phyloP scores from a whole-genome alignment of 345 rosid genomes.

The Arabis alpina region DNA sequence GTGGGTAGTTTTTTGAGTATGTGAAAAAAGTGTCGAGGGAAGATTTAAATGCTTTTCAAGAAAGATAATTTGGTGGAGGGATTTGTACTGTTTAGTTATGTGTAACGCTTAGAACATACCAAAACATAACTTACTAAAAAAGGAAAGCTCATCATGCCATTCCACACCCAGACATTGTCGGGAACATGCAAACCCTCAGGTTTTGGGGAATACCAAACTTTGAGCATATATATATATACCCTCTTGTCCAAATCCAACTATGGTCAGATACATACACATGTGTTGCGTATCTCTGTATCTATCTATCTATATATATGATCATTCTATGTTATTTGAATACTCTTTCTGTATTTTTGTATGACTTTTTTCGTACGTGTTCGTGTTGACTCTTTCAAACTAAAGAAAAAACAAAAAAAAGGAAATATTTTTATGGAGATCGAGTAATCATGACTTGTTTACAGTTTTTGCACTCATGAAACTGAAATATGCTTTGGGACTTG shows the following conservation, averaged over 20 bases:
- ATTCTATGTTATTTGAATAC: slow-evolving; percentile 14
- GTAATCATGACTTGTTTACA: slow-evolving; percentile 41
- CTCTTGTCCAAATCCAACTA: slow-evolving; percentile 37
- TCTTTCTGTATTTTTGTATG: not conserved
- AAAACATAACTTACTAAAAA: slow-evolving; percentile 54
- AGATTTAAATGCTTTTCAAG: slow-evolving; percentile 29
- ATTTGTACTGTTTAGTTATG: slow-evolving; percentile 46
- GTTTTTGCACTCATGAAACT: slow-evolving; percentile 47
- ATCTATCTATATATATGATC: slow-evolving; percentile 4
- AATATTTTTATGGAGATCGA: slow-evolving; percentile 24
- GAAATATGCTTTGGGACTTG: slow-evolving; percentile 62
- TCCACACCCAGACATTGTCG: slow-evolving; percentile 72
- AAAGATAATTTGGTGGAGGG: slow-evolving; percentile 47
- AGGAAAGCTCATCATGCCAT: slow-evolving; percentile 75
- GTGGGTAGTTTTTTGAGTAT: slow-evolving; percentile 28
- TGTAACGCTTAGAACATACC: slow-evolving; percentile 59
- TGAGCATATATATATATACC: slow-evolving; percentile 37
- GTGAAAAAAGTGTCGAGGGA: slow-evolving; percentile 22
- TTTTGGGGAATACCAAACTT: slow-evolving; percentile 58
- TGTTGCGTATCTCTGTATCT: slow-evolving; percentile 5
- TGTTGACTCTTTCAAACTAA: slow-evolving; percentile 28
- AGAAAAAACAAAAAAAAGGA: not conserved
- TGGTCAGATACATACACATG: slow-evolving; percentile 31
- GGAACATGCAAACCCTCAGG: slow-evolving; percentile 84
- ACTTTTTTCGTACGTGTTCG: slow-evolving; percentile 16